These are phyloP conservation scores for Alectoria sarmentosa DNA, from an alignment of 495 filamentous ascomycete genomes.

Conservation along the genomic window DNA sequence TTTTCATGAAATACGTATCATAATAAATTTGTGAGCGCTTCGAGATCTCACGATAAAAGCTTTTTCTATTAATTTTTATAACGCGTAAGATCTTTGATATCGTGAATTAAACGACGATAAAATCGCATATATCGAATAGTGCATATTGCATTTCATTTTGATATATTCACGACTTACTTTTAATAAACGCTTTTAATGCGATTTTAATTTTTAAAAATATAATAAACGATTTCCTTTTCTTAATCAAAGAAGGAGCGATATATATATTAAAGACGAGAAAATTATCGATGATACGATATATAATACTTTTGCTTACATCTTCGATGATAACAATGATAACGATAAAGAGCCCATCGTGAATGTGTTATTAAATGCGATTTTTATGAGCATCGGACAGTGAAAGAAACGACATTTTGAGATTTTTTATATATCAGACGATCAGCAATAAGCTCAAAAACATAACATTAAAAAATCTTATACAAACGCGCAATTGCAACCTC, in stretches of 20 bases:
- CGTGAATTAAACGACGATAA: not conserved
- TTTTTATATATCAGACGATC: not conserved
- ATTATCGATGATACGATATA: not conserved
- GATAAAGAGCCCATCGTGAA: not conserved
- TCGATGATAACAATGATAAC: not conserved
- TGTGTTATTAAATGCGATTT: not conserved
- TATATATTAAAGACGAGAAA: not conserved
- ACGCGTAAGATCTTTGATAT: not conserved
- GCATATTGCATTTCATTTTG: not conserved
- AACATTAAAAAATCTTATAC: not conserved
- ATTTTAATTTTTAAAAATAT: not conserved
- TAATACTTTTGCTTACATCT: not conserved
- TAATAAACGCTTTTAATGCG: not conserved
- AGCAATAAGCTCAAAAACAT: not conserved
- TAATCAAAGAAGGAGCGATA: not conserved
- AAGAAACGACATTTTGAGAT: not conserved
- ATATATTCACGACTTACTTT: not conserved
- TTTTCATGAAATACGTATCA: not conserved
- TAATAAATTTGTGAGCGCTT: not conserved
- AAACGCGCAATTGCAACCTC: not conserved
- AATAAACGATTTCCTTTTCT: not conserved
- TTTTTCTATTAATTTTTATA: slow-evolving; percentile 1
- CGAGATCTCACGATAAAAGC: not conserved
- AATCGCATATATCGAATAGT: not conserved
- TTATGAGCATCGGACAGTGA: not conserved